Base-by-base conservation (phyloP, 78 protist genomes). In the Dictyostelium citrinum region DNA sequence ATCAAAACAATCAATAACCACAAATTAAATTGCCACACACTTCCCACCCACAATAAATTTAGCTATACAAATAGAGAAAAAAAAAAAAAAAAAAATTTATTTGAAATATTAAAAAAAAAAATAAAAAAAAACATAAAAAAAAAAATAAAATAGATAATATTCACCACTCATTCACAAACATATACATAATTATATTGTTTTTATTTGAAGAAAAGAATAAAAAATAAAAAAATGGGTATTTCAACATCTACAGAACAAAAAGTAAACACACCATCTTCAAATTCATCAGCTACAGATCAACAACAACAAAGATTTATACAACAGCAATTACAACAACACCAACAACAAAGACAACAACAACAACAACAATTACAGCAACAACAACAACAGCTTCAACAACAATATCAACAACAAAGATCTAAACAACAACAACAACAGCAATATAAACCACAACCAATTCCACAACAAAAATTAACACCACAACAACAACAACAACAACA, bases 241-340 rank as follows among this genome's bases (percentile, higher is more conserved):
- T 77, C 93, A 78, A 46, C 85, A 16, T 78, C 85, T 0, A 88
- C 93, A 11, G 93, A 88, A 78, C 92, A 85, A 76, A 85, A 58
- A 64, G 33, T 14, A 16, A 58, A 33, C 6, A 24, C 45, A 81
- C 33, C 37, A 8, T 16, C 75, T 8, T 22, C 76, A 31, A 60
- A 60, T 60, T 16, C 33, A 9, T 70, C 77, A 16, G 77, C 77
- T 10, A 39, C 74, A 20, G 74, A 64, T 43, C 75, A 78, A 79
- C 93, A 76, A 46, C 93, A 88, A 79, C 91, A 84, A 39, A 80
- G 72, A 55, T 55, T 45, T 22, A 80, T 80, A 17, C 84, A 80
- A 35, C 84, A 80, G 58, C 84, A 80, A 35, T 29, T 80, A 33
- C 84, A 80, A 55, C 43, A 39, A 80, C 84, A 80, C 10, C 91